These are phyloP conservation scores for Fraxinus greggii DNA, from an alignment of 305 asterid genomes.

Conservation along the genomic window DNA sequence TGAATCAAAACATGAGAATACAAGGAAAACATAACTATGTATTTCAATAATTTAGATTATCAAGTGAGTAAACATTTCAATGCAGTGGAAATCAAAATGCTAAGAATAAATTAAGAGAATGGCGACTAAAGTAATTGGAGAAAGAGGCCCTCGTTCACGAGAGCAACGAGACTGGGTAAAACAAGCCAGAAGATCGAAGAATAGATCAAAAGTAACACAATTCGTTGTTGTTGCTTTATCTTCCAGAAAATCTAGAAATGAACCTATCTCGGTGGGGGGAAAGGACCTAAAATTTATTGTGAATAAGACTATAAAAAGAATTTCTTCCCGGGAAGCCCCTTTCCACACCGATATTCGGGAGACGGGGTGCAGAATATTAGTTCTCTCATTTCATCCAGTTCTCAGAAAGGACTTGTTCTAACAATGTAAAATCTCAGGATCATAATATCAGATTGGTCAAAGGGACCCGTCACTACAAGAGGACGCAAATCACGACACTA, in stretches of 20 bases:
- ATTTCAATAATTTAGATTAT: not conserved
- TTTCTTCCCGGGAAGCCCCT: not conserved
- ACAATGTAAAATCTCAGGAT: slow-evolving; percentile 22
- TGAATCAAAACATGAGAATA: no score
- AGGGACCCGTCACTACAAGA: slow-evolving; percentile 71
- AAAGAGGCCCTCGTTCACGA: not conserved
- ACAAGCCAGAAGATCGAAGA: not conserved
- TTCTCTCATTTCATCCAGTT: no score
- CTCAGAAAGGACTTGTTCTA: no score
- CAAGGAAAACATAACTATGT: not conserved
- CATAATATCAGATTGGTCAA: slow-evolving; percentile 31
- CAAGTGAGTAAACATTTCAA: not conserved
- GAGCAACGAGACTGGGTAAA: not conserved
- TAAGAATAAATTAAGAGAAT: no score
- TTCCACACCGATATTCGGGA: no score
- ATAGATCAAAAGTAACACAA: not conserved
- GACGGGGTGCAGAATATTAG: no score
- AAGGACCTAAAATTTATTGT: not conserved
- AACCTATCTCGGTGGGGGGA: not conserved
- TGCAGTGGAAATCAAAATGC: not conserved
- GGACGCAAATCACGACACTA: slow-evolving; percentile 65
- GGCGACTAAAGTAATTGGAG: not conserved
- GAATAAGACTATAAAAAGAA: not conserved
- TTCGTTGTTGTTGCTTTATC: not conserved
- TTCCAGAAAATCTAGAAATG: not conserved